Conservation (phyloP, 164 flowering plant genomes). For the Tetracentron sinense region DNA sequence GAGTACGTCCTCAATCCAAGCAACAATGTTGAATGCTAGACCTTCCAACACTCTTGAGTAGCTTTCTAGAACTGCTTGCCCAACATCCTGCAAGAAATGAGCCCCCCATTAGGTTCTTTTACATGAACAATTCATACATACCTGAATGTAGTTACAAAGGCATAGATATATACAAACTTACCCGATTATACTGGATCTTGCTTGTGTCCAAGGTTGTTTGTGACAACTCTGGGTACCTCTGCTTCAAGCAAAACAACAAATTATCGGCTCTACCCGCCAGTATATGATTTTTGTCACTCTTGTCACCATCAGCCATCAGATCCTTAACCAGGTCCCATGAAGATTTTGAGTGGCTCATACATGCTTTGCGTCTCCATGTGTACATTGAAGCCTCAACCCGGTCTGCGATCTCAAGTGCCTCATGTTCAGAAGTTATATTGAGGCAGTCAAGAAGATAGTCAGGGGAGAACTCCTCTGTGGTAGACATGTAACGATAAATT, state of each 20-base stretch:
- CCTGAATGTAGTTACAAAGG: no score
- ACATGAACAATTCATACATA: background rate
- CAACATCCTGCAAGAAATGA: conserved; percentile 72
- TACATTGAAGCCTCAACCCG: conserved; percentile 85
- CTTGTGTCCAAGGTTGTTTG: conserved; percentile 85
- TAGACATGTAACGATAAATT: conserved; percentile 58
- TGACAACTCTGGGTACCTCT: conserved; percentile 77
- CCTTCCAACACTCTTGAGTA: conserved; percentile 97
- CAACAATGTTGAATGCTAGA: conserved; percentile 83
- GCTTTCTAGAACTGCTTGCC: conserved; percentile 88
- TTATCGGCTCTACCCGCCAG: conserved; percentile 79
- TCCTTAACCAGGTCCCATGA: conserved; percentile 86
- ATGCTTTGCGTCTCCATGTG: conserved; percentile 86
- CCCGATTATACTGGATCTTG: conserved; percentile 87
- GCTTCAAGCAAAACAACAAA: conserved; percentile 70
- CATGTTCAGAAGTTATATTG: conserved; percentile 72
- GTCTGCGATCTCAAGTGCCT: conserved; percentile 93
- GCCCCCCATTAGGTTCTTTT: conserved; percentile 1
- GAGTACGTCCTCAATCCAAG: conserved; percentile 92
- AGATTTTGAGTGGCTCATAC: conserved; percentile 55
- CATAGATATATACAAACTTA: conserved; percentile 15
- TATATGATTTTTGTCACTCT: conserved; percentile 55
- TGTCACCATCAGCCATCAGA: conserved; percentile 57
- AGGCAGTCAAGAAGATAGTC: conserved; percentile 66
- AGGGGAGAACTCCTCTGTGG: conserved; percentile 61